Evolutionary conservation across 257 asterid species (phyloP), one percentile per base, ranked within the genome.

Genomic region (Nicotiana attenuata): DNA sequence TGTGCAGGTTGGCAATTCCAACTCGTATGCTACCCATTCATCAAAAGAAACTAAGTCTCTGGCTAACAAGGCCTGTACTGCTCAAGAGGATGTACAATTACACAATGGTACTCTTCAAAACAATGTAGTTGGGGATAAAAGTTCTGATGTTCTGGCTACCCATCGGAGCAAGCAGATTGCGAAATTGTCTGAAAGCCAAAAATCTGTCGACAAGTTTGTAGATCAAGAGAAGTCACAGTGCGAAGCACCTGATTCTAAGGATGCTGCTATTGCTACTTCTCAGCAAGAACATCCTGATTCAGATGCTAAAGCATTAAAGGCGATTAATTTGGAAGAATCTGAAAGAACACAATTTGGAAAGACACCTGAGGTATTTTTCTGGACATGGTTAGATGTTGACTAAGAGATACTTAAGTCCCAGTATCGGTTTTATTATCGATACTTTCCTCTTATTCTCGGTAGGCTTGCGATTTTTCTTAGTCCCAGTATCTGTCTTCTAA

Each of bases 1-100:
- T 81, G 24, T 80, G 82, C 85, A 86, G 88, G 82, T 10, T 75
- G 80, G 86, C 26, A 31, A 10, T 47, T 52, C 20, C 57, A 50
- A 65, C 35, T 78, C 15, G 0, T 60, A 78, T 64, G 73, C 35
- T 47, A 57, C 20, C 56, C 67, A 45, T 13, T 57, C 33, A 83
- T 33, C 63, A 33, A 77, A 82, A 75, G 33, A 52, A 73, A 64
- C 66, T n/a, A 45, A 16, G 38, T 55, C 57, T 50, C 17, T 16
- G 13, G 38, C 76, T 38, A 69, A 41, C 69, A 64, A 31, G 1
- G 47, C n/a, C 79, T 53, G 14, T 5, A 26, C 33, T 47, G 16
- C 31, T 69, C 75, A 78, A 60, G 83, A 47, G 64, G 71, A 78
- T 22, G 67, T 31, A 68, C 69, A 2, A 35, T 6, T 57, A 52